These are phyloP conservation scores for Ramularia collo-cygni DNA, from an alignment of 2,329 filamentous ascomycete species.

Conservation along the genomic window DNA sequence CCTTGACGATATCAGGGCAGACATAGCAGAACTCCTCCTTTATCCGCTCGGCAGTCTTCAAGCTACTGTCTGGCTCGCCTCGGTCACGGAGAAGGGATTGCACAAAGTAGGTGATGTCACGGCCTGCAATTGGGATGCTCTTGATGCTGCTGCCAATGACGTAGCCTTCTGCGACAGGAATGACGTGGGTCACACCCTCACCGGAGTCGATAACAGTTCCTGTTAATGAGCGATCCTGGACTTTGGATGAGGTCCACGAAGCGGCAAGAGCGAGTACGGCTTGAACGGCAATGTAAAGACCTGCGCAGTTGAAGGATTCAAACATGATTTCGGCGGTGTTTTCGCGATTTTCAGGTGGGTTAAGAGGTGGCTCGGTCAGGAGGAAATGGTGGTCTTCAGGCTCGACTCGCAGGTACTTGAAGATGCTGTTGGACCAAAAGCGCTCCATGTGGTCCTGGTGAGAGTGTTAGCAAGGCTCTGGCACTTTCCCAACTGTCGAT, in stretches of 20 bases:
- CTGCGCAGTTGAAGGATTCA: constrained; percentile 98
- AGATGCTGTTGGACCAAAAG: constrained; percentile 99
- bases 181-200: constrained; percentile 98
- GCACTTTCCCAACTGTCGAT: background rate
- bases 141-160: constrained; percentile 99
- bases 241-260: constrained; percentile 97
- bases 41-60: constrained; percentile 96
- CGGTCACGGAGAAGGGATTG: constrained; percentile 93
- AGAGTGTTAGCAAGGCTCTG: constrained; percentile 12
- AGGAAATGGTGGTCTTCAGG: constrained; percentile 98
- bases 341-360: constrained; percentile 97
- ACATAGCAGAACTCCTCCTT: constrained; percentile 99
- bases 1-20: constrained; percentile 97
- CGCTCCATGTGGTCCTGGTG: constrained; percentile 93
- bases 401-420: constrained; percentile 97
- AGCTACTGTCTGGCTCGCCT: constrained; percentile 89
- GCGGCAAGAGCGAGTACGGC: constrained; percentile 93
- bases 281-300: constrained; percentile 97
- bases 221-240: constrained; percentile 89
- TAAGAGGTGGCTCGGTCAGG: constrained; percentile 94
- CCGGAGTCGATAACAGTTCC: constrained; percentile 98
- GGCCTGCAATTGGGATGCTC: constrained; percentile 94
- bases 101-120: constrained; percentile 98
- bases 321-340: constrained; percentile 99
- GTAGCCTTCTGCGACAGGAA: constrained; percentile 96